Base-by-base conservation (phyloP, 108 stramenopile genomes). In the Pseudonitzschia multiseries region DNA sequence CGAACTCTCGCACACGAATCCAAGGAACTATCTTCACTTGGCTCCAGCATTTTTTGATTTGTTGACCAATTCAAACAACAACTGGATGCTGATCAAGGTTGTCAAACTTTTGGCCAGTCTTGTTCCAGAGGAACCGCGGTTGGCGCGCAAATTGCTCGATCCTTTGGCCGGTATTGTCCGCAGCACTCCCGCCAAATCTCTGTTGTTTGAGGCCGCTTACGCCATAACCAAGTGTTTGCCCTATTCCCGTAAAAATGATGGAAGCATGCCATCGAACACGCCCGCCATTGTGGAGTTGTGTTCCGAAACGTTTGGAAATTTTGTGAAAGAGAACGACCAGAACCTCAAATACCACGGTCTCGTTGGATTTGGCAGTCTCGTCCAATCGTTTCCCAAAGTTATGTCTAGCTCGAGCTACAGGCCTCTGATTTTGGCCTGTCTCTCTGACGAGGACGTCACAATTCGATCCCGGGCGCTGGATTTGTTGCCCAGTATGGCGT, bases 1-100 rank as follows among this genome's bases (percentile, higher is more conserved):
- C 46, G 98, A 97, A 86, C 83, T 99, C 46, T 86, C 92, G 36
- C 91, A 98, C 79, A 96, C 95, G 81, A 98, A 98, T 77, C 97
- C 99, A 12, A 91, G 86, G 66, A 99, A 99, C 77, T 99, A 98
- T 84, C 75, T 99, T 36, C 89, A 92, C 46, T 76, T 99, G 78
- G 99, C 99, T 17, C 99, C 99, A 12, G 88, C 96, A 63, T 97
- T 99, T 73, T 99, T 99, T 89, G 81, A 93, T 68, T 73, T 99
- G 20, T 75, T 99, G 46, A 99, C 96, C 21, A 88, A 88, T 50
- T 90, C 91, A 12, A 87, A 87, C 70, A 99, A 99, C 81, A 99
- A 99, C 79, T 99, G 99, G 99, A 99, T 99, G 99, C 87, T 99
- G 41, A 99, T 99, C 85, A 99, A 99, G 85, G 96, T 99, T 8